Evolutionary conservation across 140 eudicot genomes (phyloP).

Genomic region (Cichorium intybus): DNA sequence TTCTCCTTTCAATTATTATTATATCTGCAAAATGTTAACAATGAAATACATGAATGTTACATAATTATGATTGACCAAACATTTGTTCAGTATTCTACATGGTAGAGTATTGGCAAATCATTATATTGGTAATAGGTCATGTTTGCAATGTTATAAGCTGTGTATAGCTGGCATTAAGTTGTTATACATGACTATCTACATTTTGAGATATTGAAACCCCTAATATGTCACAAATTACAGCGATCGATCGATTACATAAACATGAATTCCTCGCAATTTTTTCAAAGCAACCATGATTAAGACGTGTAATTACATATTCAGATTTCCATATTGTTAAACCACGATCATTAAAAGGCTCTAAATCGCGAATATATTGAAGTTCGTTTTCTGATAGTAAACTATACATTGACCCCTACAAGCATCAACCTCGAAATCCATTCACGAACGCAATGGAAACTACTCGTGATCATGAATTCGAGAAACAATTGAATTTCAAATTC

Average conservation of each 20-base stretch:
- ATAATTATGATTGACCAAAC: background rate
- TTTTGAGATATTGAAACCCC: background rate
- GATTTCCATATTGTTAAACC: background rate
- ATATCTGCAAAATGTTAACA: slow-evolving; percentile 15
- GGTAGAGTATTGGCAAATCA: too few relatives aligned
- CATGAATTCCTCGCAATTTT: background rate
- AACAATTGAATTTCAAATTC: background rate
- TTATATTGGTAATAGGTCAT: too few relatives aligned
- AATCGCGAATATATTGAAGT: background rate
- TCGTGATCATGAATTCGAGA: background rate
- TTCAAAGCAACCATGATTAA: background rate
- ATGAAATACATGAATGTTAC: background rate
- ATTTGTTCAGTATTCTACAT: background rate
- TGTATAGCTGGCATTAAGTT: too few relatives aligned
- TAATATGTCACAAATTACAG: background rate
- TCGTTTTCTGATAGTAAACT: slow-evolving; percentile 10
- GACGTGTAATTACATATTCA: background rate
- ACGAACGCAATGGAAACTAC: background rate
- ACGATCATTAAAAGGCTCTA: background rate
- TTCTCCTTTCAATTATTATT: slow-evolving; percentile 2
- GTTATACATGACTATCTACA: background rate
- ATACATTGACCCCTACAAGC: slow-evolving; percentile 3
- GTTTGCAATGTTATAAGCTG: too few relatives aligned
- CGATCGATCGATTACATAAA: background rate
- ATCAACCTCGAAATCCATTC: background rate